These are phyloP conservation scores for Datura wrightii DNA, from an alignment of 257 asterid species.

Conservation along the genomic window DNA sequence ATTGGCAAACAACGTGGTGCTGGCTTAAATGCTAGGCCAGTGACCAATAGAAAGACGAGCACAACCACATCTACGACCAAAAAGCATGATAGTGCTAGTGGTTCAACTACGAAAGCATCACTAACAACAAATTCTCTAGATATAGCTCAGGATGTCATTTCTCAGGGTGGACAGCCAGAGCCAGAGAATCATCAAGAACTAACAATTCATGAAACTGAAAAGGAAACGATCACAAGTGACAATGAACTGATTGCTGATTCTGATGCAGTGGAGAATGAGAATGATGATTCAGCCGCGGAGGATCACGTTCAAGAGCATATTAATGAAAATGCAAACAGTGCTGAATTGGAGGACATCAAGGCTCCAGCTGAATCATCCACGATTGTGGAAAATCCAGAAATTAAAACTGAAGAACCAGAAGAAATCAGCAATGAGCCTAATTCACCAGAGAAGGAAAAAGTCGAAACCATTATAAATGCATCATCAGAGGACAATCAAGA, in stretches of 20 bases:
- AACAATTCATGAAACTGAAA: constrained; percentile 27
- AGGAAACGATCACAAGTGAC: constrained; percentile 25
- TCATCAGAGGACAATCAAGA: constrained; percentile 26
- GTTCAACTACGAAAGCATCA: constrained; percentile 37
- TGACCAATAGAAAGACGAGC: constrained; percentile 38
- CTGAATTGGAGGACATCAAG: constrained; percentile 33
- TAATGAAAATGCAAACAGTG: constrained; percentile 33
- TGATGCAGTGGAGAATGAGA: constrained; percentile 31
- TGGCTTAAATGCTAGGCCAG: constrained; percentile 43
- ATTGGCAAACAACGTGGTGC: constrained; percentile 39
- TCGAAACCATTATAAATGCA: constrained; percentile 4
- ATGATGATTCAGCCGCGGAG: not conserved
- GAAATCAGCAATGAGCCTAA: constrained; percentile 12
- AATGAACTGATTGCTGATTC: constrained; percentile 34
- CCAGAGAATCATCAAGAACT: constrained; percentile 48
- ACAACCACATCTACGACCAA: constrained; percentile 24
- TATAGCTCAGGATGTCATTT: constrained; percentile 32
- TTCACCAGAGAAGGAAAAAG: constrained; percentile 30
- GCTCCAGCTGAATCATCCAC: constrained; percentile 36
- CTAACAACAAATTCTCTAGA: constrained; percentile 12
- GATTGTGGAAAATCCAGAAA: constrained; percentile 32
- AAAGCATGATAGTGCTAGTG: constrained; percentile 37
- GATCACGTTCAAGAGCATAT: constrained; percentile 26
- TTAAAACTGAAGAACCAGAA: constrained; percentile 38
- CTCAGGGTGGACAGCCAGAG: constrained; percentile 44